Base-by-base conservation (phyloP, 305 asterid species). In the Fraxinus platypoda region DNA sequence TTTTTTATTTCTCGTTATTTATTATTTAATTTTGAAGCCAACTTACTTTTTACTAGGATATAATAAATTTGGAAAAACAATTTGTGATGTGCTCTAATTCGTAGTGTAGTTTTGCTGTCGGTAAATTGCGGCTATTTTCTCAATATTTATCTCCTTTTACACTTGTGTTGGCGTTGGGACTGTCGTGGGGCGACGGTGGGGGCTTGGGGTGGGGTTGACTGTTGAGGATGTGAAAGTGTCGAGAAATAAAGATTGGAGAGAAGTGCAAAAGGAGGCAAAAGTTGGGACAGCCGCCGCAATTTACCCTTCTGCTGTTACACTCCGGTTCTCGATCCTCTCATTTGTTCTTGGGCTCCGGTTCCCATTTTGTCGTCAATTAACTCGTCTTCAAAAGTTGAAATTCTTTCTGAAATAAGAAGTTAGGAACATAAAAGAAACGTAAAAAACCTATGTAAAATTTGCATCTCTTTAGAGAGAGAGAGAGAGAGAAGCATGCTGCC, bases 401-500 rank as follows among this genome's bases (percentile, higher is more conserved):
- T 30, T 71, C 74, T 13, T 68, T 68, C 74, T 66, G 13, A 23
- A 26, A 68, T 26, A 66, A 26, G 35, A 66, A 66, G 54, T 43
- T 43, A 43, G 54, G 54, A 43, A 43, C 54, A 12, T 43, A 43
- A 43, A 43, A 43, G 54, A 43, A 43, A 43, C 3, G 31, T 8
- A 3, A 26, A 23, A 64, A 64, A 8, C 28, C 17, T 23, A 4
- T 26, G 74, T 66, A 26, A 66, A 66, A 25, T 66, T 26, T 66
- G 35, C 70, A 59, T 21, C 13, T 59, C 13, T 43, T 43, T 43
- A 43, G 54, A 43, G 54, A 11, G 52, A 41, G 57, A 46, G 54
- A 46, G 57, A 43, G 23, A 17, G 8, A 73, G 26, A 66, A 35
- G 38, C 8, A 91, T 91, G 93, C 85, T 91, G 59, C 89, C 95